Base-by-base conservation (phyloP, 257 asterid genomes). In the Echium plantagineum region DNA sequence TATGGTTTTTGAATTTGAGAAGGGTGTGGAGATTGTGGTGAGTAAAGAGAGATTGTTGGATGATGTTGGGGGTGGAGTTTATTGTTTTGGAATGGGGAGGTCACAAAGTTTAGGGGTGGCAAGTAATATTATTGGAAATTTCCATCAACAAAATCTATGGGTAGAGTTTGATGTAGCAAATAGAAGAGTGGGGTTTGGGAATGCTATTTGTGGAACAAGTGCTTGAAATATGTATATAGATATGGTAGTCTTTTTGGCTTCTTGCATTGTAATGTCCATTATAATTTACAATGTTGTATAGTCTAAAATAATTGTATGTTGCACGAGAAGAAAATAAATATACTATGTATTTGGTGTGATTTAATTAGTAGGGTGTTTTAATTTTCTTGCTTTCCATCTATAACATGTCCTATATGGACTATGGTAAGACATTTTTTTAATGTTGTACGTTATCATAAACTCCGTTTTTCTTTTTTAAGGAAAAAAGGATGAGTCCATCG, bases 61-160 rank as follows among this genome's bases (percentile, higher is more conserved):
- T 58, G 70, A 77, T 10, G 81, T 85, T 18, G 96, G 77, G 15
- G 81, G 64, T 31, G 94, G 94, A 0, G 78, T 90, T 6, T 83
- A 73, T 26, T 90, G 97, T 60, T 17, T 90, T 4, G 95, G 80
- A 0, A 81, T 90, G 64, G 96, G 95, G 30, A 75, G 84, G 17
- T 85, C 96, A 18, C 87, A 87, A 28, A 73, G 81, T 16, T 78
- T 87, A 9, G 90, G 87, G 3, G 76, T 80, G 21, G 80, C 95
- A 0, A 77, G 89, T 53, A 87, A 87, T 22, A 85, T 87, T 12
- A 74, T 90, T 35, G 98, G 98, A 0, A 85, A 87, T 68, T 87
- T 90, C 65, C 95, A 87, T 75, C 98, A 90, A 54, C 96, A 87
- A 55, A 80, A 85, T 74, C 69, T 56, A 18, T 90, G 98, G 95